These are phyloP conservation scores for Camelina sativa DNA, from an alignment of 345 rosid species.

Conservation along the genomic window DNA sequence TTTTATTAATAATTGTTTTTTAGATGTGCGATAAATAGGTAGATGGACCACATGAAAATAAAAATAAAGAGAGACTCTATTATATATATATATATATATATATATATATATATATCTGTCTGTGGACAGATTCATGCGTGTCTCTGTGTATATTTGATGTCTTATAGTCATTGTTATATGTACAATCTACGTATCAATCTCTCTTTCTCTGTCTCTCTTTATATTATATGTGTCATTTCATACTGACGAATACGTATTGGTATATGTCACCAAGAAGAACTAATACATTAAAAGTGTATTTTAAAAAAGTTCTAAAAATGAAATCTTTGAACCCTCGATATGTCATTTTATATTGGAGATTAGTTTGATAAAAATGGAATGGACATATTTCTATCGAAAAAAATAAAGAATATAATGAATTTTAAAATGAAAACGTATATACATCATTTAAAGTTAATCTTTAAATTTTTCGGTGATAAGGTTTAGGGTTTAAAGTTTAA, in stretches of 20 bases:
- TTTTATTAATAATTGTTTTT: background rate
- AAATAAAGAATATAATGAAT: background rate
- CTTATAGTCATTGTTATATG: constrained; percentile 37
- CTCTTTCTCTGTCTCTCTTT: background rate
- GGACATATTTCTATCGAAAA: background rate
- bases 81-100: background rate
- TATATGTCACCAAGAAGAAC: background rate
- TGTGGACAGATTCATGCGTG: constrained; percentile 42
- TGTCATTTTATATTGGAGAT: background rate
- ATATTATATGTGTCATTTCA: background rate
- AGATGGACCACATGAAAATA: constrained; percentile 32
- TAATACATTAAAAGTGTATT: background rate
- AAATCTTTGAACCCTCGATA: background rate
- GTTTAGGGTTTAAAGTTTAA: background rate
- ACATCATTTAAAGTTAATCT: background rate
- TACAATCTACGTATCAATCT: constrained; percentile 30
- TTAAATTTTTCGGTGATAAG: background rate
- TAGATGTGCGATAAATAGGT: constrained; percentile 45
- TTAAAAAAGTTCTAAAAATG: background rate
- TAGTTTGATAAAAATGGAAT: background rate
- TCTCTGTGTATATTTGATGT: constrained; percentile 38
- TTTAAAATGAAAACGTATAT: too few relatives aligned
- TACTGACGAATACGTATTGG: constrained; percentile 13
- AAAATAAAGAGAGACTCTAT: background rate
- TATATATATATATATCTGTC: constrained; percentile 26